phyloP scores from a whole-genome alignment of 257 asterid species.

The Rauvolfia tetraphylla region DNA sequence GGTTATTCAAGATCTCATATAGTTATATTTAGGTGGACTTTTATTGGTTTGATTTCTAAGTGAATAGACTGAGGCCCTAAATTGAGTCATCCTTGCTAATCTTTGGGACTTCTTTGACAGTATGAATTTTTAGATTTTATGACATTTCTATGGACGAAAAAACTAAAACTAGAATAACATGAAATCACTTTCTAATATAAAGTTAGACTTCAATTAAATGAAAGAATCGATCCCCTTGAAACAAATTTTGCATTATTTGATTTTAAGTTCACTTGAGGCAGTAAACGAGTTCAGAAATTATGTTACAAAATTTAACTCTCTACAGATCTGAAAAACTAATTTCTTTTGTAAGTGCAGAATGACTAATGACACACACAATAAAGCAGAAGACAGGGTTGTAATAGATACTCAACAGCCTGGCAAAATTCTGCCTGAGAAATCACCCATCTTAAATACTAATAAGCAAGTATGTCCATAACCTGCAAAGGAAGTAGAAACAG shows the following conservation, averaged over 20 bases:
- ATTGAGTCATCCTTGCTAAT: too few species aligned
- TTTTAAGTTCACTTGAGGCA: background rate
- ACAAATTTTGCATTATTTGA: background rate
- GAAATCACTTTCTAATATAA: background rate
- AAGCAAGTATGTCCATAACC: background rate
- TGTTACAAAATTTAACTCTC: background rate
- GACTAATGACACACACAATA: background rate
- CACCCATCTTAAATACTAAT: too few species aligned
- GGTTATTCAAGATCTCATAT: too few species aligned
- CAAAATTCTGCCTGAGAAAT: background rate
- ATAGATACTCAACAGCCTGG: background rate
- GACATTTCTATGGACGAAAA: too few species aligned
- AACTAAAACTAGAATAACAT: too few species aligned
- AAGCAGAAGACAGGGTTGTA: background rate
- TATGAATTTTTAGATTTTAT: too few species aligned
- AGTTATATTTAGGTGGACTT: too few species aligned
- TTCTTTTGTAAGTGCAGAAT: background rate
- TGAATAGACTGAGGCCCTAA: too few species aligned
- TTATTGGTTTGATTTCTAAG: too few species aligned
- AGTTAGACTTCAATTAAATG: background rate
- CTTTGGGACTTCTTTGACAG: too few species aligned
- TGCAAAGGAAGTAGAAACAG: background rate
- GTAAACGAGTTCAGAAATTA: background rate
- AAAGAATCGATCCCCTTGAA: background rate
- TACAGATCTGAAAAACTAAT: background rate